A percentile compares a stretch with the other conserved stretches of the same genome.
Evolutionary conservation across 108 stramenopile genomes (phyloP).

Genomic region (Asterionellopsis glacialis): DNA sequence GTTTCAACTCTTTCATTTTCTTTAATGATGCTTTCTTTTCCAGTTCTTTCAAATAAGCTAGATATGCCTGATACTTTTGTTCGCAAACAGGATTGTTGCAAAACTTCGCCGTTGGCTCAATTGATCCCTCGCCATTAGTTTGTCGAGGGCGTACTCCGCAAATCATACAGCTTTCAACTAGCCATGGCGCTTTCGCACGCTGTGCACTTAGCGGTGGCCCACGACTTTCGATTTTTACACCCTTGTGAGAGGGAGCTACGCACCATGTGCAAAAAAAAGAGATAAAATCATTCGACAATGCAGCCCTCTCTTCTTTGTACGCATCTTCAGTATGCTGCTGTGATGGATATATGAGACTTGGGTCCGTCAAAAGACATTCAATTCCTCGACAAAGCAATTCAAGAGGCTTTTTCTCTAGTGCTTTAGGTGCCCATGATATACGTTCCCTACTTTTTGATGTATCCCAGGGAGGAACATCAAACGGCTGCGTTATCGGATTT

Average conservation of each 20-base stretch:
- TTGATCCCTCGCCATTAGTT: neutral
- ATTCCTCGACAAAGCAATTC: constrained; percentile 18
- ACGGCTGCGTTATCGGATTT: too few relatives aligned
- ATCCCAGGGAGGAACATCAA: too few relatives aligned
- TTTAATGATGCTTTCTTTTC: too few relatives aligned
- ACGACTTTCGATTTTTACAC: neutral
- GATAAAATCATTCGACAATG: constrained; percentile 22
- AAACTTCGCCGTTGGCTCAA: neutral
- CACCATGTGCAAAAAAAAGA: constrained; percentile 27
- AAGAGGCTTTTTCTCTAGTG: constrained; percentile 18
- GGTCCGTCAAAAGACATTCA: too few relatives aligned
- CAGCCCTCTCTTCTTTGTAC: constrained; percentile 5
- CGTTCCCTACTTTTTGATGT: neutral
- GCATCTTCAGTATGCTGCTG: neutral
- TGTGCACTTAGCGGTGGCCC: constrained; percentile 19
- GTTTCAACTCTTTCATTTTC: neutral
- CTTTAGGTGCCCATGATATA: constrained; percentile 26
- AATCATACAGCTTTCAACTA: constrained; percentile 9
- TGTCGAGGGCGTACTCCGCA: constrained; percentile 7
- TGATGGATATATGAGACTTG: neutral
- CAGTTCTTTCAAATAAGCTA: too few relatives aligned
- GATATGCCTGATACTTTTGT: neutral
- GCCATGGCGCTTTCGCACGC: constrained; percentile 15
- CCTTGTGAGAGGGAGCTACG: neutral
- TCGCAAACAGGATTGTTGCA: neutral